Percentiles rank a stretch among this genome's conserved stretches.
Conservation (phyloP, 2,329 filamentous ascomycete species). For the Botryotinia calthae region DNA sequence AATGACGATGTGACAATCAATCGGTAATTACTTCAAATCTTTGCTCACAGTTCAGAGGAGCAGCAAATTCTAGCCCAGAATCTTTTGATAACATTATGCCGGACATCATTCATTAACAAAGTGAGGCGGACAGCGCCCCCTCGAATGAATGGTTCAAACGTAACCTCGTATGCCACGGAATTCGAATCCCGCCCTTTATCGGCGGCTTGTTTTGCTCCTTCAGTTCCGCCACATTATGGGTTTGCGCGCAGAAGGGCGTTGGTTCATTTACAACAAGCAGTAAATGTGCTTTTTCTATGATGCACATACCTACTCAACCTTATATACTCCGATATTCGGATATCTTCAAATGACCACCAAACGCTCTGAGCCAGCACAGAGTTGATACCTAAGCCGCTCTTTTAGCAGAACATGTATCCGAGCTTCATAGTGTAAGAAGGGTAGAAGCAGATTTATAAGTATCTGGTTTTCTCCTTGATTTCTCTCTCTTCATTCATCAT, state of each 20-base stretch:
- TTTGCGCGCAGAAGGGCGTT: constrained; percentile 9
- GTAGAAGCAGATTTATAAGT: neutral
- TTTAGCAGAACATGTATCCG: neutral
- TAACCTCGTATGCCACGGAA: neutral
- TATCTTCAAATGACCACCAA: constrained; percentile 1
- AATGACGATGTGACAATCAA: neutral
- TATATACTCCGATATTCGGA: neutral
- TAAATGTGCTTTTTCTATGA: neutral
- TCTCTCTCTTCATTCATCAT: neutral
- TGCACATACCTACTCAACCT: neutral
- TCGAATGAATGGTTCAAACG: neutral
- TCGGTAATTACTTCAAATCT: neutral
- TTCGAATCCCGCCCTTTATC: neutral
- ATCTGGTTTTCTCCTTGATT: neutral
- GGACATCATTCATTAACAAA: neutral
- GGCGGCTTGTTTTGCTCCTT: neutral
- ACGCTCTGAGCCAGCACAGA: constrained; percentile 2
- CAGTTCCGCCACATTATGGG: neutral
- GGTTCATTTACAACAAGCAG: neutral
- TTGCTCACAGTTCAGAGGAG: neutral
- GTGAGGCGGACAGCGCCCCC: constrained; percentile 4
- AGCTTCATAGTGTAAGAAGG: neutral
- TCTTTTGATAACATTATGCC: neutral
- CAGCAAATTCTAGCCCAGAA: neutral
- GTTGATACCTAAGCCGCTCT: constrained; percentile 5